Conservation (phyloP, 345 rosid genomes). For the Syzygium jambos region DNA sequence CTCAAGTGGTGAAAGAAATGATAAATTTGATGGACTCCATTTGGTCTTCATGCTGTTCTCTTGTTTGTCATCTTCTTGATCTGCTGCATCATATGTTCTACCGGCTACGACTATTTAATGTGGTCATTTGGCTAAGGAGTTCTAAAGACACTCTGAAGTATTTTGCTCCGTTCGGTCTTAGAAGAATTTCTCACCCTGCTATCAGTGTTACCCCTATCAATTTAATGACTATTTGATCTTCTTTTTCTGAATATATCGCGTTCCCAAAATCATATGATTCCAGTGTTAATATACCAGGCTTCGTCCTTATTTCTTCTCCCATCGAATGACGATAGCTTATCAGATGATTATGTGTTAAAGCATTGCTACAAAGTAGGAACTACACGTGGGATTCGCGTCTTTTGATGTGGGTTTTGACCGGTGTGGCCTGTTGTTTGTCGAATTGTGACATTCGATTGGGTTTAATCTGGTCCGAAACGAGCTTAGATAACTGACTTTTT, state of each 20-base stretch:
- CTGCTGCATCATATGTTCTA: not conserved
- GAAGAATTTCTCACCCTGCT: not conserved
- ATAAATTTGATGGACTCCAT: not conserved
- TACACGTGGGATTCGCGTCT: not conserved
- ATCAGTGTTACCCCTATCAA: not conserved
- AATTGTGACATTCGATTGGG: not conserved
- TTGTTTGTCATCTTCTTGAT: not conserved
- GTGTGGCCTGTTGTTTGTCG: not conserved
- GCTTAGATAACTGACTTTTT: not conserved
- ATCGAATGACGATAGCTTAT: not conserved
- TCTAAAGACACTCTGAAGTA: not conserved
- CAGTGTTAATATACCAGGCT: not conserved
- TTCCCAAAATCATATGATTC: not conserved
- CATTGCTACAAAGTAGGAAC: not conserved
- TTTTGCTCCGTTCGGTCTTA: not conserved
- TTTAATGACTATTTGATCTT: not conserved
- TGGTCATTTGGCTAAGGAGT: not conserved
- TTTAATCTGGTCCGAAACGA: not conserved
- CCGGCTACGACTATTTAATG: not conserved
- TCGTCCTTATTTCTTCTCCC: not conserved
- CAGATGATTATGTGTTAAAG: not conserved
- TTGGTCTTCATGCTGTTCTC: not conserved
- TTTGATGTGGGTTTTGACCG: not conserved
- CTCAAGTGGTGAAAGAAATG: not conserved
- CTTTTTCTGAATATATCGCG: not conserved